Evolutionary conservation across 2,329 filamentous ascomycete genomes (phyloP), one percentile per base, ranked within the genome.

Genomic region (Penicillium sp.): DNA sequence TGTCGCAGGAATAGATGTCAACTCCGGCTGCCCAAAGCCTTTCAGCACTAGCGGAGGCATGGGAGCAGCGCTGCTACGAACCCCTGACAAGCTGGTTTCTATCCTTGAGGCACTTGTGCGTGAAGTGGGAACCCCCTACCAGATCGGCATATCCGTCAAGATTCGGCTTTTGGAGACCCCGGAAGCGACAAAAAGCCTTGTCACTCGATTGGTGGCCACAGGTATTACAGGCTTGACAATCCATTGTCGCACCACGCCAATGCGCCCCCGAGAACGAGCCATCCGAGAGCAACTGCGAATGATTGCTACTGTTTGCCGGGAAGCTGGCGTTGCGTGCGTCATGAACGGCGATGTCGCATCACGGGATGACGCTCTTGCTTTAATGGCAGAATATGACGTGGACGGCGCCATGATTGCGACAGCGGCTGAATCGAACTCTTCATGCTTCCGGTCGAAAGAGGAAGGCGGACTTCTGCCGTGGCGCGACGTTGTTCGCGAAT

Each of bases 341-440:
- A 92, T 97, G 86, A 99, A 99, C 68, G 94, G 94, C 48, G 94
- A 99, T 66, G 91, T 99, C 0, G 84, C 81, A 55, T 84, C 79
- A 38, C 83, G 89, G 55, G 88, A 90, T 51, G 79, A 96, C 58
- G 93, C 86, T 0, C 68, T 89, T 7, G 70, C 78, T 58, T 79
- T 99, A 6, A 87, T 91, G 60, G 66, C 82, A 24, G 88, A 96
- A 69, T 97, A 83, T 68, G 87, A 86, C n/a, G 89, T 89, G 5
- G 92, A 97, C 67, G 93, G 92, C 5, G 94, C 90, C 59, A 99
- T 99, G 94, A 97, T 99, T 66, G 94, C 94, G 9, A 94, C 91
- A 3, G 83, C 90, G 3, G 94, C 94, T 1, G 94, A 99, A 77
- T 84, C 87, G 61, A 99, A 99, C 68, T 84, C 91, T 3, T 95